Percentiles rank a stretch among this genome's conserved stretches.
phyloP scores from a whole-genome alignment of 2,329 filamentous ascomycete species.

The Cryoendolithus antarcticus region DNA sequence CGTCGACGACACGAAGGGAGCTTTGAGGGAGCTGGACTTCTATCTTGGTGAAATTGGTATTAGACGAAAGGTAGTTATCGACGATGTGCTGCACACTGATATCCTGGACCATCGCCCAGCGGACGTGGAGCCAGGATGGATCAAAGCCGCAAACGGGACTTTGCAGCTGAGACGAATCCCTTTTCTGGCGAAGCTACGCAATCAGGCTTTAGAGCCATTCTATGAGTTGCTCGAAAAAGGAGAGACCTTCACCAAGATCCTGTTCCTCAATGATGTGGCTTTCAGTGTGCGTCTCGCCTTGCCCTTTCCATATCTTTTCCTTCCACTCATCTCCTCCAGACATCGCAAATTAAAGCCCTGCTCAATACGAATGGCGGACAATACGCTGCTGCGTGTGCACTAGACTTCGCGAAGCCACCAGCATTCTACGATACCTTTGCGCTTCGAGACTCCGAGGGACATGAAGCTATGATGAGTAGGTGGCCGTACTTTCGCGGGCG shows the following conservation, averaged over 20 bases:
- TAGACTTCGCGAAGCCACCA: constrained; percentile 46
- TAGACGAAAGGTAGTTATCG: constrained; percentile 42
- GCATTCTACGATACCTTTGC: constrained; percentile 53
- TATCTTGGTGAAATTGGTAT: constrained; percentile 44
- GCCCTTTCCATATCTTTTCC: background rate
- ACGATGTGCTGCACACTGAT: constrained; percentile 47
- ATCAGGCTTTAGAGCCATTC: constrained; percentile 50
- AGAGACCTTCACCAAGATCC: constrained; percentile 44
- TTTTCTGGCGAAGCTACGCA: constrained; percentile 53
- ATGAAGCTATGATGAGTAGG: constrained; percentile 39
- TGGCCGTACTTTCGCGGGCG: constrained; percentile 48
- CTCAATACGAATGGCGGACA: constrained; percentile 45
- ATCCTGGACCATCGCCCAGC: constrained; percentile 37
- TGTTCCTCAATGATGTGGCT: constrained; percentile 53
- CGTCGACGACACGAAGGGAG: constrained; percentile 51
- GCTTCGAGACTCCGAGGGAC: constrained; percentile 41
- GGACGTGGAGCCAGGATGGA: constrained; percentile 44
- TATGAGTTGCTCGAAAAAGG: constrained; percentile 39
- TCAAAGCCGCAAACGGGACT: constrained; percentile 41
- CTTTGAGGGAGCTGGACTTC: constrained; percentile 44
- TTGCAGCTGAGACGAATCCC: constrained; percentile 54
- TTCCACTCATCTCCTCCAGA: constrained; percentile 21
- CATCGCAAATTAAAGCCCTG: constrained; percentile 43
- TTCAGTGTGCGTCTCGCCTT: constrained; percentile 37
- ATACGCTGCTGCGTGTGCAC: constrained; percentile 50